Evolutionary conservation across 1,284 basidiomycete species (phyloP).

Genomic region (Cutaneotrichosporon sp.): DNA sequence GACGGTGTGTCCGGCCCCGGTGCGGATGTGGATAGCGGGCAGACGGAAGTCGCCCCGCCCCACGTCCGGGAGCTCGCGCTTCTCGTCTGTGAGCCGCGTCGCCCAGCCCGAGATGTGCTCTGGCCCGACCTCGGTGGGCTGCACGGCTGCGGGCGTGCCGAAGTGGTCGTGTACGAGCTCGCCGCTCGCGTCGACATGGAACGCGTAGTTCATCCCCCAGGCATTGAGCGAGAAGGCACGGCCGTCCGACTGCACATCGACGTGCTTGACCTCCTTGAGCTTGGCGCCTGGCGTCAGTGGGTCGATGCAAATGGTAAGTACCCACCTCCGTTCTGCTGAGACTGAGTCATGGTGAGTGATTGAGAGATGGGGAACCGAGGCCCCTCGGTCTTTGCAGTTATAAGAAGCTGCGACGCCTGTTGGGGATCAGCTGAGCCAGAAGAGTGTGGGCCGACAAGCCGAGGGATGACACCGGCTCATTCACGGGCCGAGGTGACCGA

Average conservation of each 20-base stretch:
- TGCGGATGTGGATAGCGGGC: slow-evolving; percentile 31
- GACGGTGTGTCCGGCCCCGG: slow-evolving; percentile 23
- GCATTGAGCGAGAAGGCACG: slow-evolving; percentile 10
- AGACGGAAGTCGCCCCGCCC: slow-evolving; percentile 38
- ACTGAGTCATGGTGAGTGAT: slow-evolving; percentile 8
- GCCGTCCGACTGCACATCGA: background rate
- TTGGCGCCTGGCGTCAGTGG: background rate
- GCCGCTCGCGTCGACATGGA: slow-evolving; percentile 20
- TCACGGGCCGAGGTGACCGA: background rate
- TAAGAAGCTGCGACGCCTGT: background rate
- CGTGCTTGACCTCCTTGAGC: background rate
- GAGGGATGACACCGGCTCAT: background rate
- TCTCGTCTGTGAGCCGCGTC: background rate
- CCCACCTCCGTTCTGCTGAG: slow-evolving; percentile 2
- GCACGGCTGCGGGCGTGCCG: slow-evolving; percentile 6
- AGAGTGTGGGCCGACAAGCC: background rate
- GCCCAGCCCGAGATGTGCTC: slow-evolving; percentile 7
- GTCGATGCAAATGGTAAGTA: too few species aligned
- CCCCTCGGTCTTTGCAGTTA: too few species aligned
- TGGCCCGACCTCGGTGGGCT: background rate
- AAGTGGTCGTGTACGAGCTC: slow-evolving; percentile 39
- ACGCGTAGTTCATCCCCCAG: slow-evolving; percentile 1
- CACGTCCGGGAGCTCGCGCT: slow-evolving; percentile 34
- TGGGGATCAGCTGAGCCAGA: background rate
- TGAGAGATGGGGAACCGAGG: background rate